phyloP scores from a whole-genome alignment of 257 asterid genomes.

The Ehretia macrophylla region DNA sequence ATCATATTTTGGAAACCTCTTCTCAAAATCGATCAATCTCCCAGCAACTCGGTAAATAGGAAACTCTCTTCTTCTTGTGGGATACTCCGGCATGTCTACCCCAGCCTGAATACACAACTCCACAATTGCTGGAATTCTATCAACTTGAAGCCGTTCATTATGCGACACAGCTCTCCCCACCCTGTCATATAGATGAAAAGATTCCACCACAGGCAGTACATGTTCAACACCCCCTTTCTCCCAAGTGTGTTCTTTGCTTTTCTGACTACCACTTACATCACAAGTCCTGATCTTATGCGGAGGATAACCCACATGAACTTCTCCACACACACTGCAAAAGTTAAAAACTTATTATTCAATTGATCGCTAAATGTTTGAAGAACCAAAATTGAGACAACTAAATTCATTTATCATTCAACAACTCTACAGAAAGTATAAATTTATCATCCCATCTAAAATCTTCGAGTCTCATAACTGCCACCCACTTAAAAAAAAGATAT shows the following conservation, averaged over 20 bases:
- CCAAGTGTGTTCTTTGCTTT: conserved; percentile 59
- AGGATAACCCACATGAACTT: conserved; percentile 64
- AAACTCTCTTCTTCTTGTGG: conserved; percentile 54
- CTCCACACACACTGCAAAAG: conserved; percentile 53
- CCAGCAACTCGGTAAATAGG: conserved; percentile 66
- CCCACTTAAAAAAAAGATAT: too few relatives aligned
- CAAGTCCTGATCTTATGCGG: conserved; percentile 67
- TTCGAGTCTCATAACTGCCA: too few relatives aligned
- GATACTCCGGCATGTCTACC: conserved; percentile 54
- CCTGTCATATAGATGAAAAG: conserved; percentile 72
- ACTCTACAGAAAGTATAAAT: too few relatives aligned
- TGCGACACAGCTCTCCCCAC: conserved; percentile 72
- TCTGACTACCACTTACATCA: conserved; percentile 41
- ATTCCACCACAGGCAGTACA: conserved; percentile 46
- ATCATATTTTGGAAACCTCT: conserved; percentile 52
- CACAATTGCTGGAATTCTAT: conserved; percentile 61
- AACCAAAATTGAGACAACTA: background rate
- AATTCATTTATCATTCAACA: background rate
- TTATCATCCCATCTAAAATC: too few relatives aligned
- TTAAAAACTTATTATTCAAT: conserved; percentile 1
- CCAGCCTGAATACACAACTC: conserved; percentile 85
- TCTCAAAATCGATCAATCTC: conserved; percentile 63
- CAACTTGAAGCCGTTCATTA: conserved; percentile 60
- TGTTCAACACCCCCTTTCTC: conserved; percentile 49
- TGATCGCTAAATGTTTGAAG: background rate